Percentiles rank a stretch among this genome's conserved stretches.
phyloP scores from a whole-genome alignment of 179 eudicot genomes.

The Heliamphora pulchella region DNA sequence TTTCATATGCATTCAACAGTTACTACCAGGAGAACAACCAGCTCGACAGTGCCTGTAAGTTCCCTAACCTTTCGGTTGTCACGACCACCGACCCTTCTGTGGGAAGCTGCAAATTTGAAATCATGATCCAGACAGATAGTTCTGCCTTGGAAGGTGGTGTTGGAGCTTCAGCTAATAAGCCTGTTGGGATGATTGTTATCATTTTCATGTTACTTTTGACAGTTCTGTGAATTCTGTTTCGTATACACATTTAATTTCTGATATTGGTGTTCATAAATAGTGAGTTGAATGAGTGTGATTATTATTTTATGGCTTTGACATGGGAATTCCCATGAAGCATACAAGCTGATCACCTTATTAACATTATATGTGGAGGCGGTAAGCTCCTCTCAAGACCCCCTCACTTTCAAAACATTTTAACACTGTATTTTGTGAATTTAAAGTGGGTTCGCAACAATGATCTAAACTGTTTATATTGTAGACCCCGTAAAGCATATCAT shows the following conservation, averaged over 20 bases:
- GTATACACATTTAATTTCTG: neutral
- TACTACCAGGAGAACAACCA: slow-evolving; percentile 53
- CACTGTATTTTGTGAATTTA: too few relatives aligned
- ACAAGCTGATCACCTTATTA: too few relatives aligned
- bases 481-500: too few relatives aligned
- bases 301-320: too few relatives aligned
- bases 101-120: slow-evolving; percentile 23
- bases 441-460: too few relatives aligned
- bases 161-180: neutral
- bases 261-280: too few relatives aligned
- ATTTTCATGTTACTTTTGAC: neutral
- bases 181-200: neutral
- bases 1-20: slow-evolving; percentile 90
- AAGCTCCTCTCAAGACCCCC: too few relatives aligned
- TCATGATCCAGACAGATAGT: slow-evolving; percentile 16
- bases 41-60: slow-evolving; percentile 21
- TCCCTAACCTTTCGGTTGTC: slow-evolving; percentile 20
- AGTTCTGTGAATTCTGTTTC: slow-evolving; percentile 2
- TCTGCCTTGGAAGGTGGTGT: neutral
- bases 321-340: too few relatives aligned
- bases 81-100: slow-evolving; percentile 24
- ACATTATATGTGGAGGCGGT: too few relatives aligned
- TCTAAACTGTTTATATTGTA: too few relatives aligned
- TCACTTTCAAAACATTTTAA: too few relatives aligned
- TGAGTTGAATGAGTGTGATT: too few relatives aligned